A percentile compares a stretch with the other conserved stretches of the same genome.
Conservation (phyloP, 257 asterid species). For the Penstemon davidsonii region DNA sequence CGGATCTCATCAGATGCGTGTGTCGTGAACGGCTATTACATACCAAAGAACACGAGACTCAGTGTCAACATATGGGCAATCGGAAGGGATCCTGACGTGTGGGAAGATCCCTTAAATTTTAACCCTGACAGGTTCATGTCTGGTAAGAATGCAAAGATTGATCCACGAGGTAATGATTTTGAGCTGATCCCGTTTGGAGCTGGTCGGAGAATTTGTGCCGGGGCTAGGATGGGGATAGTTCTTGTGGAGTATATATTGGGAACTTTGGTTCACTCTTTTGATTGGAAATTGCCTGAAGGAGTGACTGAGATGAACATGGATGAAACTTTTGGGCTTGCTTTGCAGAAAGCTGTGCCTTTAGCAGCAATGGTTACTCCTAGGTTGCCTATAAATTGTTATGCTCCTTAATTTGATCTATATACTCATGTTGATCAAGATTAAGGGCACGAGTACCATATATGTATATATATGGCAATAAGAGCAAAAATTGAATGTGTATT, state of each 20-base stretch:
- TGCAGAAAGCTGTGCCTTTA: constrained; percentile 55
- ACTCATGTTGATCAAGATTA: too few species aligned
- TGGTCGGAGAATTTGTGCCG: constrained; percentile 54
- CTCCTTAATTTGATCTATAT: constrained; percentile 1
- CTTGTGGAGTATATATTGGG: constrained; percentile 48
- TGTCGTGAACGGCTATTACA: constrained; percentile 38
- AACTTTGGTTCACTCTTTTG: constrained; percentile 51
- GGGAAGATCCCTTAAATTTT: constrained; percentile 51
- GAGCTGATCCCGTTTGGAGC: constrained; percentile 55
- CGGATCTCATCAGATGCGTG: constrained; percentile 38
- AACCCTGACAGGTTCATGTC: constrained; percentile 42
- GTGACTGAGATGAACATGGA: constrained; percentile 42
- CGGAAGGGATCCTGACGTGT: constrained; percentile 48
- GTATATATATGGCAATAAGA: too few species aligned
- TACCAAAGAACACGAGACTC: constrained; percentile 45
- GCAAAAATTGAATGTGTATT: too few species aligned
- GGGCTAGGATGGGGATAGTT: constrained; percentile 49
- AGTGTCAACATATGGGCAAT: constrained; percentile 62
- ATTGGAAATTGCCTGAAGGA: constrained; percentile 39
- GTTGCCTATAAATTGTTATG: constrained; percentile 36
- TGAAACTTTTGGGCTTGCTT: constrained; percentile 50
- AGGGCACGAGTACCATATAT: too few species aligned
- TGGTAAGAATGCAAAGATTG: constrained; percentile 27
- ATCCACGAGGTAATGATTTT: constrained; percentile 40
- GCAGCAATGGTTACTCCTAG: constrained; percentile 47